A percentile compares a stretch with the other conserved stretches of the same genome.
Conservation (phyloP, 331 rosid species). For the Quercus lobata region DNA sequence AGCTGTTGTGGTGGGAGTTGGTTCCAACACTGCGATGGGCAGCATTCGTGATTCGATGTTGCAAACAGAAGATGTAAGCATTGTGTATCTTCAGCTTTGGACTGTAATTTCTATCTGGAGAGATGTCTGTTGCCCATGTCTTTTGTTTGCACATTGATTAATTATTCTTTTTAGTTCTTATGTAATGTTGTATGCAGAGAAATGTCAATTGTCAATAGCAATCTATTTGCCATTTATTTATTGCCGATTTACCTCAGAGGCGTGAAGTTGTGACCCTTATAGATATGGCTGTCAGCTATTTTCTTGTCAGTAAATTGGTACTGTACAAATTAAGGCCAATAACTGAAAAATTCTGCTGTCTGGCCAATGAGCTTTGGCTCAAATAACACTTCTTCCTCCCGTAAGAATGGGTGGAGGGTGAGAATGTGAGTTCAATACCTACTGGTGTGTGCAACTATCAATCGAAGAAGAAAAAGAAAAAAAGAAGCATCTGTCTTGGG, state of each 20-base stretch:
- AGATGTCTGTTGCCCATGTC: constrained; percentile 7
- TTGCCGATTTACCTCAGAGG: neutral
- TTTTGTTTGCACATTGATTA: neutral
- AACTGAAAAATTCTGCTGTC: neutral
- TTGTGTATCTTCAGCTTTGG: constrained; percentile 13
- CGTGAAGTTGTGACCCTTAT: neutral
- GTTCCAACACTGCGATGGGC: constrained; percentile 97
- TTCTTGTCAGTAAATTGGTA: neutral
- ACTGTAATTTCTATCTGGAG: neutral
- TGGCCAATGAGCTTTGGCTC: no score
- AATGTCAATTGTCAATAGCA: neutral
- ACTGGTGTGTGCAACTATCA: no score
- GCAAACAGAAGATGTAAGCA: constrained; percentile 91
- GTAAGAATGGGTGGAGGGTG: no score
- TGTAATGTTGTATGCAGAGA: neutral
- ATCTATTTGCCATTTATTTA: neutral
- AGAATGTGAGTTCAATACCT: no score
- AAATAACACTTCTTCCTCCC: no score
- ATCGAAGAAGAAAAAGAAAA: no score
- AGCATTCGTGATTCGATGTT: constrained; percentile 87
- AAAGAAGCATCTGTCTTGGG: neutral
- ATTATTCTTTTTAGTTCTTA: neutral
- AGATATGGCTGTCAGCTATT: neutral
- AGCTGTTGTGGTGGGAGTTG: constrained; percentile 92
- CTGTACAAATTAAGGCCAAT: neutral